These are phyloP conservation scores for Keithomyces neogunnii DNA, from an alignment of 2,329 filamentous ascomycete species.

Conservation along the genomic window DNA sequence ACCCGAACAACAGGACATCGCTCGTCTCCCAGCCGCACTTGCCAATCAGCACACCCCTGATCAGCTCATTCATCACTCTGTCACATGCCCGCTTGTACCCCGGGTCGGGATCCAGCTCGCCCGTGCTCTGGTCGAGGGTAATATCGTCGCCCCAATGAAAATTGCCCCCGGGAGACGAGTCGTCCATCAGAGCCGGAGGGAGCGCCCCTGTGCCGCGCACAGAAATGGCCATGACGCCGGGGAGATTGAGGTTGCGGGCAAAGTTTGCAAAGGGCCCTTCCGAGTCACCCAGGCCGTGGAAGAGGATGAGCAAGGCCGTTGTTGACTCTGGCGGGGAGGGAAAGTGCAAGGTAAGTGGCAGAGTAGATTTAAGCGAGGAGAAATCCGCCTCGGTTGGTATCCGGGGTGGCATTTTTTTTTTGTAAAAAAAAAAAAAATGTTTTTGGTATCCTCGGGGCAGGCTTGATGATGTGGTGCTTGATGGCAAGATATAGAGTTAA, in stretches of 20 bases:
- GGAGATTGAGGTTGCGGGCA: constrained; percentile 59
- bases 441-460: background rate
- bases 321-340: constrained; percentile 50
- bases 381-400: constrained; percentile 46
- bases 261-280: constrained; percentile 61
- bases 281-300: constrained; percentile 78
- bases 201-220: constrained; percentile 63
- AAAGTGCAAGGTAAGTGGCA: constrained; percentile 38
- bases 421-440: background rate
- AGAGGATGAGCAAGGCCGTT: constrained; percentile 68
- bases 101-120: constrained; percentile 51
- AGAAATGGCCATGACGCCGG: constrained; percentile 68
- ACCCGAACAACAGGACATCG: constrained; percentile 58
- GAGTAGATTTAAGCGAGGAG: constrained; percentile 28
- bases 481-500: too few relatives aligned
- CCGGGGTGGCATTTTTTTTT: constrained; percentile 32
- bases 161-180: constrained; percentile 16
- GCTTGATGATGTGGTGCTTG: constrained; percentile 1
- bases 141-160: constrained; percentile 65
- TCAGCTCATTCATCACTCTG: constrained; percentile 40
- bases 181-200: constrained; percentile 52
- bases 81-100: constrained; percentile 44
- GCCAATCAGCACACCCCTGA: constrained; percentile 41
- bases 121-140: constrained; percentile 38
- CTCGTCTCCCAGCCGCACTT: constrained; percentile 50